These are phyloP conservation scores for Byssochlamys sp. DNA, from an alignment of 2,329 filamentous ascomycete genomes.

Conservation along the genomic window DNA sequence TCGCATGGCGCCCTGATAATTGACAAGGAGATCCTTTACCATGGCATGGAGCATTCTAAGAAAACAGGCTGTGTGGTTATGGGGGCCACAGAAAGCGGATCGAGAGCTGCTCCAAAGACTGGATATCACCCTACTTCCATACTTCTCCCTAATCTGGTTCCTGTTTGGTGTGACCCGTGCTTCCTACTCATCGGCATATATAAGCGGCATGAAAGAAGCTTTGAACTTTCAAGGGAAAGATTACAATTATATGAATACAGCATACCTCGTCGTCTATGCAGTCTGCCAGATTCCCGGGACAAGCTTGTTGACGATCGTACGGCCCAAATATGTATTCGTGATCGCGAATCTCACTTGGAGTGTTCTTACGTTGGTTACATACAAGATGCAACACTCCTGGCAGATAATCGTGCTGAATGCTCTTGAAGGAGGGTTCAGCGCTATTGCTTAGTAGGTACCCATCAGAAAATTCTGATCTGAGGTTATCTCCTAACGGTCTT, in stretches of 20 bases:
- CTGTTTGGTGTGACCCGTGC: slow-evolving; percentile 38
- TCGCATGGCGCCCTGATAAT: not conserved
- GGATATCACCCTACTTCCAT: slow-evolving; percentile 34
- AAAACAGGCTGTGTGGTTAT: slow-evolving; percentile 5
- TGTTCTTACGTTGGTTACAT: slow-evolving; percentile 36
- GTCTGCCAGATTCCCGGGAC: slow-evolving; percentile 39
- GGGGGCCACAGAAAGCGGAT: slow-evolving; percentile 3
- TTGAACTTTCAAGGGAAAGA: slow-evolving; percentile 31
- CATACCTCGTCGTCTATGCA: slow-evolving; percentile 32
- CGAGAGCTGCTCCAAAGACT: slow-evolving; percentile 28
- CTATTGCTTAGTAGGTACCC: slow-evolving; percentile 32
- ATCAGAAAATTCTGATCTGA: not conserved
- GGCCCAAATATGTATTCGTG: slow-evolving; percentile 37
- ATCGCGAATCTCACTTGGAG: slow-evolving; percentile 37
- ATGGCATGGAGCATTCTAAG: not conserved
- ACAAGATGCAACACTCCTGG: slow-evolving; percentile 33
- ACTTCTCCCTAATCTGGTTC: slow-evolving; percentile 42
- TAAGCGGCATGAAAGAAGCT: slow-evolving; percentile 34
- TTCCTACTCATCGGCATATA: slow-evolving; percentile 36
- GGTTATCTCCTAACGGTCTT: not conserved
- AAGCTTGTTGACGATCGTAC: slow-evolving; percentile 27
- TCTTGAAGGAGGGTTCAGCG: slow-evolving; percentile 37
- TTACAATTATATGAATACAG: slow-evolving; percentile 33
- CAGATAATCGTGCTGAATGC: slow-evolving; percentile 38
- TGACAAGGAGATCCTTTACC: not conserved